Evolutionary conservation across 2,329 filamentous ascomycete species (phyloP).

Genomic region (Chrysoporthe deuterocubensis): DNA sequence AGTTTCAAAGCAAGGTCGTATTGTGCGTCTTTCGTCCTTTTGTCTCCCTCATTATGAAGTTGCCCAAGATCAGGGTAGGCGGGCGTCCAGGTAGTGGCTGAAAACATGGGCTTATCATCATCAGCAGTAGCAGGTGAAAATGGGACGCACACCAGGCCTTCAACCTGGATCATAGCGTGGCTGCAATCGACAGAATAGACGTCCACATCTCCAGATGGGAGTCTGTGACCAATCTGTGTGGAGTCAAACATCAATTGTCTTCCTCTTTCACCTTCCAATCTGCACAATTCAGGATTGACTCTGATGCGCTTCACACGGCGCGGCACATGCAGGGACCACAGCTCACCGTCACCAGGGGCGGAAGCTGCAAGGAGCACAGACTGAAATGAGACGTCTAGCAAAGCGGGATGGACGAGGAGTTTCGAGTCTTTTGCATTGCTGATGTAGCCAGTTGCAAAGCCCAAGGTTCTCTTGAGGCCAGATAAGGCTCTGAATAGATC

Average conservation of each 20-base stretch:
- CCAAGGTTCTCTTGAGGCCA: no score
- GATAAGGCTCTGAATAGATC: no score
- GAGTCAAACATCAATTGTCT: background rate
- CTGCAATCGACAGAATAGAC: background rate
- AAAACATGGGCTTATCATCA: background rate
- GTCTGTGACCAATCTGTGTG: background rate
- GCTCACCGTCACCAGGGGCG: background rate
- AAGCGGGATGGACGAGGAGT: slow-evolving; percentile 2
- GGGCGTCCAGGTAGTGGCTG: background rate
- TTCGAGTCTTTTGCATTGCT: no score
- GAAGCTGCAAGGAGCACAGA: background rate
- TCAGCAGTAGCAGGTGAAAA: background rate
- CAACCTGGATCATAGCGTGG: slow-evolving; percentile 10
- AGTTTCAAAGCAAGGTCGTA: no score
- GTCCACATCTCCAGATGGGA: background rate
- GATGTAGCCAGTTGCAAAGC: no score
- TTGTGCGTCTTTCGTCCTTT: no score
- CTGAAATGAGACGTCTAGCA: slow-evolving; percentile 13
- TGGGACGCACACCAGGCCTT: slow-evolving; percentile 9
- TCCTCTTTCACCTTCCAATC: background rate
- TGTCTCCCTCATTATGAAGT: no score
- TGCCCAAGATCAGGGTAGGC: background rate
- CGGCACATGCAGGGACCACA: slow-evolving; percentile 12
- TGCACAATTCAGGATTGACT: background rate
- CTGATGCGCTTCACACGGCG: background rate